These are phyloP conservation scores for Ailanthus altissimus DNA, from an alignment of 345 rosid genomes.

Conservation along the genomic window DNA sequence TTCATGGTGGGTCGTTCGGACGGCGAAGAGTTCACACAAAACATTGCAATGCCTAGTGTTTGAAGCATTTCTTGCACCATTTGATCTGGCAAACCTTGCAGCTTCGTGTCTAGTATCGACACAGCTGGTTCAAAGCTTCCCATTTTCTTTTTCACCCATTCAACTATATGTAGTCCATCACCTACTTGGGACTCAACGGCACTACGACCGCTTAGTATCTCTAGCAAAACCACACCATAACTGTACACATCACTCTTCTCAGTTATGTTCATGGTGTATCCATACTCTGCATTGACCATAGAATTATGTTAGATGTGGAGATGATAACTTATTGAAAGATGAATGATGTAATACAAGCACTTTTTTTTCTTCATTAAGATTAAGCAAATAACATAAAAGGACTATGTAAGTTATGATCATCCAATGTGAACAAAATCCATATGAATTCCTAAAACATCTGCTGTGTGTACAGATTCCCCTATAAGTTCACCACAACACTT, in stretches of 20 bases:
- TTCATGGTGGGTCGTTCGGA: constrained; percentile 90
- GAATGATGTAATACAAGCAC: not conserved
- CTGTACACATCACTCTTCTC: constrained; percentile 97
- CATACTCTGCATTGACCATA: constrained; percentile 67
- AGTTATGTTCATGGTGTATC: constrained; percentile 91
- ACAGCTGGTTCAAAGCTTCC: constrained; percentile 90
- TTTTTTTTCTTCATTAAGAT: not conserved
- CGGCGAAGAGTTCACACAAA: constrained; percentile 90
- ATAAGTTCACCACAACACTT: not conserved
- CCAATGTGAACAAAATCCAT: not conserved
- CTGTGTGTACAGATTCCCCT: not conserved
- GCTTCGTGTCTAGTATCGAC: constrained; percentile 71
- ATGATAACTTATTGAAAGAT: not conserved
- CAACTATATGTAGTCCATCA: constrained; percentile 85
- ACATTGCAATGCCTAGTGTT: constrained; percentile 89
- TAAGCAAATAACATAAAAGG: not conserved
- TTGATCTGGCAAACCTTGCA: constrained; percentile 82
- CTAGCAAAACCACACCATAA: constrained; percentile 87
- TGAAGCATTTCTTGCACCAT: constrained; percentile 97
- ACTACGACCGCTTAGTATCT: constrained; percentile 81
- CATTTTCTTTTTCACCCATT: constrained; percentile 97
- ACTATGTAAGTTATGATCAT: not conserved
- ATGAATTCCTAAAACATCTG: not conserved
- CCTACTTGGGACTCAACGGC: constrained; percentile 71
- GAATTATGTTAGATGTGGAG: constrained; percentile 8